These are phyloP conservation scores for Populus trichocarpa DNA, from an alignment of 441 rosid genomes.

Conservation along the genomic window DNA sequence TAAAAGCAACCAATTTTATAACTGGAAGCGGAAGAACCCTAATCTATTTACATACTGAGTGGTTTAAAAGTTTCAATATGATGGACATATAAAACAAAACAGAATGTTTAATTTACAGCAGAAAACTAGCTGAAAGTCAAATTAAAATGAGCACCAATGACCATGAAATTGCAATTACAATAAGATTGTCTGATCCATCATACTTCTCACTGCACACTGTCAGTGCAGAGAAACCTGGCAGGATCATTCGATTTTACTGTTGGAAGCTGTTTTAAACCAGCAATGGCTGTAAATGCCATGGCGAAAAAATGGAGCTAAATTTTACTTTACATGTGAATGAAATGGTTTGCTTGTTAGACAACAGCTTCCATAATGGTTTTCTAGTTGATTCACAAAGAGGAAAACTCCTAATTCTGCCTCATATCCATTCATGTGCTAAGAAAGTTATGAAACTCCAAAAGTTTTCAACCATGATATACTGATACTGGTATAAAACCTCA, in stretches of 20 bases:
- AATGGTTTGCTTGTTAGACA: slow-evolving; percentile 1
- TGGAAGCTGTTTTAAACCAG: slow-evolving; percentile 64
- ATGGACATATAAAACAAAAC: background rate
- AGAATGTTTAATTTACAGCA: background rate
- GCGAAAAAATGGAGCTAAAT: slow-evolving; percentile 19
- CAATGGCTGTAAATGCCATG: slow-evolving; percentile 63
- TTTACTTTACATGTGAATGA: slow-evolving; percentile 15
- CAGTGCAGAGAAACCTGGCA: slow-evolving; percentile 98
- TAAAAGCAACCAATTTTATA: background rate
- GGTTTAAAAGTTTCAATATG: background rate
- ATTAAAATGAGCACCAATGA: background rate
- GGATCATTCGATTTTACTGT: slow-evolving; percentile 55
- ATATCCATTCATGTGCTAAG: background rate
- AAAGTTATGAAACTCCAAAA: background rate
- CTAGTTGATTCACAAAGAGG: background rate
- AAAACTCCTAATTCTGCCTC: background rate
- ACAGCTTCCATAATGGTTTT: slow-evolving; percentile 51
- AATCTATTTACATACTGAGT: background rate
- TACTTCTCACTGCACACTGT: slow-evolving; percentile 99
- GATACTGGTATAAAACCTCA: background rate
- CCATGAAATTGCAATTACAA: slow-evolving; percentile 1
- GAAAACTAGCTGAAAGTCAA: background rate
- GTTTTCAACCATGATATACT: background rate
- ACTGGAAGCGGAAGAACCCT: background rate
- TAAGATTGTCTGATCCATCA: slow-evolving; percentile 78